phyloP scores from a whole-genome alignment of 179 eudicot species.

The Beta corolliflora region DNA sequence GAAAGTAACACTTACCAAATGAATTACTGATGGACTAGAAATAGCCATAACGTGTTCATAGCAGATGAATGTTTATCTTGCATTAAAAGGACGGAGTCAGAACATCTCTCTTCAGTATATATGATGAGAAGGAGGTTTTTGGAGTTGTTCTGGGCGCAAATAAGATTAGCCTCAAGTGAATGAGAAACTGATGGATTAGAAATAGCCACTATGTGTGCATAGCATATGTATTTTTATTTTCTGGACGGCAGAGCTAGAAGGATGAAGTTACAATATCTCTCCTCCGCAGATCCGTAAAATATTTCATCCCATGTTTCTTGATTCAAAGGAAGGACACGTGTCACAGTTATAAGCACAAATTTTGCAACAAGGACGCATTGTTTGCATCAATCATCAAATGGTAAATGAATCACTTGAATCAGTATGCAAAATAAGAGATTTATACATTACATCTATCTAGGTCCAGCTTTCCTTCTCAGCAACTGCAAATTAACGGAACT shows the following conservation, averaged over 20 bases:
- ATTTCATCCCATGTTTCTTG: not conserved
- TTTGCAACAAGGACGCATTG: not conserved
- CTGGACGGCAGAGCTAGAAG: not conserved
- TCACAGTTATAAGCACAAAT: not conserved
- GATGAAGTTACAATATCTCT: not conserved
- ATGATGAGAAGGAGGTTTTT: not conserved
- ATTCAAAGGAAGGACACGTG: not conserved
- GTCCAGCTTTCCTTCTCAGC: not conserved
- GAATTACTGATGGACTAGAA: not conserved
- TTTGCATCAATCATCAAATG: not conserved
- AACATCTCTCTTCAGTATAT: no score
- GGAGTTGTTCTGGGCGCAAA: not conserved
- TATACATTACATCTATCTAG: not conserved
- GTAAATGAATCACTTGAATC: not conserved
- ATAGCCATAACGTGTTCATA: not conserved
- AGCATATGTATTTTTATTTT: no score
- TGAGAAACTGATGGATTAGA: not conserved
- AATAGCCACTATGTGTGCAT: not conserved
- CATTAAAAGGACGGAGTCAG: no score
- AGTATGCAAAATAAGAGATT: no score
- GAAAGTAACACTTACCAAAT: not conserved
- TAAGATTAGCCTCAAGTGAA: not conserved
- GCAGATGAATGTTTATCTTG: no score
- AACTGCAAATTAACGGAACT: not conserved
- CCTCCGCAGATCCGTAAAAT: not conserved